Evolutionary conservation across 495 filamentous ascomycete genomes (phyloP).

Genomic region (Cercophora samala): DNA sequence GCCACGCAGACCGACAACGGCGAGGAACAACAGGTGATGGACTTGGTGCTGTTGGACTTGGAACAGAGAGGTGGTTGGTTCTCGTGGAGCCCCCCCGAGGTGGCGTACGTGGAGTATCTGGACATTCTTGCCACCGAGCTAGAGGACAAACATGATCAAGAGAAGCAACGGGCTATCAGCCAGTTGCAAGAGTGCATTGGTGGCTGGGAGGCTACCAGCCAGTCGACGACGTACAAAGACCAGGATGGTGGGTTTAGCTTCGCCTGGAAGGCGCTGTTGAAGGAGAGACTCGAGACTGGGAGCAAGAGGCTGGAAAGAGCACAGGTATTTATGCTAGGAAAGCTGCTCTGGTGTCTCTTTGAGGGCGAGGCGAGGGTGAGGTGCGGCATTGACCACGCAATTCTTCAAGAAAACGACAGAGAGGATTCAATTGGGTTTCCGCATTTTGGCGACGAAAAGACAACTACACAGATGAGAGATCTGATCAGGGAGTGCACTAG

Average conservation of each 20-base stretch:
- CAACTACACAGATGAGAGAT: constrained; percentile 17
- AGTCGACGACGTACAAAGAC: constrained; percentile 22
- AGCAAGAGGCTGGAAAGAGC: constrained; percentile 24
- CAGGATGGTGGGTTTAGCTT: constrained; percentile 26
- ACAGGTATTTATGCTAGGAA: constrained; percentile 38
- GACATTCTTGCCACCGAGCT: constrained; percentile 21
- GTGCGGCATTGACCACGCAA: constrained; percentile 29
- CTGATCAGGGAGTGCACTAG: constrained; percentile 31
- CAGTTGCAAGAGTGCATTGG: constrained; percentile 14
- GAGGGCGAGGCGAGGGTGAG: constrained; percentile 25
- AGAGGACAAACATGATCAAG: neutral
- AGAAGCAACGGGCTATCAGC: constrained; percentile 1
- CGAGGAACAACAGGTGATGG: neutral
- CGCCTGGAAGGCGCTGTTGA: constrained; percentile 23
- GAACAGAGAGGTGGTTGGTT: constrained; percentile 37
- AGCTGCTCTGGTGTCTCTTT: constrained; percentile 40
- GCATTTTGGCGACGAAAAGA: constrained; percentile 16
- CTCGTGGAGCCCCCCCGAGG: constrained; percentile 35
- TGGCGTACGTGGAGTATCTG: constrained; percentile 33
- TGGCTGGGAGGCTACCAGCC: constrained; percentile 13
- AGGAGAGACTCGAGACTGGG: neutral
- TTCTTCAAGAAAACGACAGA: constrained; percentile 20
- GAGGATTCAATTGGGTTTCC: constrained; percentile 23
- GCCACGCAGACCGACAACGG: neutral
- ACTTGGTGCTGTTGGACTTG: constrained; percentile 34